Evolutionary conservation across 805 yeast species (phyloP).

Genomic region (Isabelozyma pseudorhagii): DNA sequence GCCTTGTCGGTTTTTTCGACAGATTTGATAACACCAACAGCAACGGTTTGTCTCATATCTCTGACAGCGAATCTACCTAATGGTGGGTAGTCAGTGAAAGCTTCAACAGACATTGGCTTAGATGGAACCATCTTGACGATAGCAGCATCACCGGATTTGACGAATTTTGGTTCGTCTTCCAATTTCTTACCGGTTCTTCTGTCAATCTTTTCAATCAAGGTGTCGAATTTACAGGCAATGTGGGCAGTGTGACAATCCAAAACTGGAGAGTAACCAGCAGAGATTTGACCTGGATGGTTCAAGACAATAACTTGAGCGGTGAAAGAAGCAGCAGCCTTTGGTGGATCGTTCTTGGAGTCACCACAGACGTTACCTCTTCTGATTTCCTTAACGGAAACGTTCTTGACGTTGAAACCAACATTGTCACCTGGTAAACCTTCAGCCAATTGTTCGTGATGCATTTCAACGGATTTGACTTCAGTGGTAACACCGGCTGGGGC

Average conservation of each 20-base stretch:
- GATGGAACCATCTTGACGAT: conserved; percentile 42
- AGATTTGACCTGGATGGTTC: conserved; percentile 90
- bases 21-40: conserved; percentile 96
- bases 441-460: too few species aligned
- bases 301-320: conserved; percentile 83
- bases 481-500: too few species aligned
- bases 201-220: too few species aligned
- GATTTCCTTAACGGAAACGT: too few species aligned
- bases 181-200: too few species aligned
- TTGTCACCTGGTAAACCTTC: too few species aligned
- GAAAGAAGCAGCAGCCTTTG: too few species aligned
- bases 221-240: too few species aligned
- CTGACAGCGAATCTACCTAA: conserved; percentile 67
- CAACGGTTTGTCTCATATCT: conserved; percentile 99
- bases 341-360: too few species aligned
- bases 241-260: conserved; percentile 92
- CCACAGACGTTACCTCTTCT: too few species aligned
- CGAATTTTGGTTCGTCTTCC: conserved; percentile 31
- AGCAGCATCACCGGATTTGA: conserved; percentile 39
- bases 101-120: conserved; percentile 39
- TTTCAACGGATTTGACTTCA: too few species aligned
- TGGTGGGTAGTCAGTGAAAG: conserved; percentile 30
- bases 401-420: too few species aligned
- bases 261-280: conserved; percentile 90
- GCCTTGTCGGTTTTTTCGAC: conserved; percentile 46